Base-by-base conservation (phyloP, 1,284 basidiomycete species). In the Ustilago hordei region DNA sequence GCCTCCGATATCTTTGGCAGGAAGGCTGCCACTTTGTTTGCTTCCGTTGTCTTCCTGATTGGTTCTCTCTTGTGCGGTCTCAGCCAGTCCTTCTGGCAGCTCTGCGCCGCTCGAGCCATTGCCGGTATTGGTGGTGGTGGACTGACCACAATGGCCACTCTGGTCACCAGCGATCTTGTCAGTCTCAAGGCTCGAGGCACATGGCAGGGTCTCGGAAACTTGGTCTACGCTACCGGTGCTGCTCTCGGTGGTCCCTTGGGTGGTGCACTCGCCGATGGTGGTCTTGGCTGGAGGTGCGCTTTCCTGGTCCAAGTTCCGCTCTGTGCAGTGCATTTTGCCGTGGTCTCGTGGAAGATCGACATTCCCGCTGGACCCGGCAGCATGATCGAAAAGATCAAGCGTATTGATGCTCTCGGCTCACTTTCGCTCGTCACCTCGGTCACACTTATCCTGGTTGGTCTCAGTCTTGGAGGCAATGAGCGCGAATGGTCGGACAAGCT, bases 71-170 rank as follows among this genome's bases (percentile, higher is more conserved):
- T 85, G 41, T 85, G 84, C 58, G 83, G 84, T 66, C 78, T 85
- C 54, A 79, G 81, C 23, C 81, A 79, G 60, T 79, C 76, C 17
- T 83, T 85, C 70, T 69, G 67, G 74, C 81, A 82, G 78, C 79
- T 84, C 9, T 84, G 82, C 55, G 73, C 75, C 35, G 86, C 85
- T 36, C 79, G 88, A 35, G 87, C 87, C 8, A 84, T 88, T 15
- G 84, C 86, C 8, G 88, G 88, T 67, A 85, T 88, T 23, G 88
- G 61, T 13, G 87, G 88, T 19, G 88, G 88, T 36, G 88, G 88
- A 12, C 79, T 88, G 58, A 88, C 87, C 55, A 84, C 84, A 32
- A 86, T 88, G 78, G 69, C 85, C 1, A 88, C 87, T 72, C 84
- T 87, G 57, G 86, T 88, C 54, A 86, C 87, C 17, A 84, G 84